Evolutionary conservation across 306 rosid genomes (phyloP).

Genomic region (Quercus bicolor): DNA sequence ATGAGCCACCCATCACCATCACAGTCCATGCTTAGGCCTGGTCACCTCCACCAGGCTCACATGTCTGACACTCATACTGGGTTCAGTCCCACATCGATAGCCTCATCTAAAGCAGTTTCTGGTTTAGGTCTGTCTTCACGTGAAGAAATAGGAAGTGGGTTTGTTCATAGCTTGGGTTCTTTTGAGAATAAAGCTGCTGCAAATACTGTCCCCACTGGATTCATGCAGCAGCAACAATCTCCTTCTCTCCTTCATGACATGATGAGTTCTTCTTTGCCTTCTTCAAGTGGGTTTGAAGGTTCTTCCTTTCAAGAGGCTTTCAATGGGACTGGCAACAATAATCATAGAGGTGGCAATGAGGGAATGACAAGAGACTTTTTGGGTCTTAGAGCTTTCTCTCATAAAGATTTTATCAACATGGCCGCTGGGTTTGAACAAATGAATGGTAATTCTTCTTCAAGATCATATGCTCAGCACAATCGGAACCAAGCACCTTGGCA

Average conservation of each 20-base stretch:
- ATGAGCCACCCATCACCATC: slow-evolving; percentile 28
- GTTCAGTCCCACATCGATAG: not conserved
- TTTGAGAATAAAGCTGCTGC: slow-evolving; percentile 39
- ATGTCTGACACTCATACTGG: slow-evolving; percentile 2
- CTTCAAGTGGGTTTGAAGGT: slow-evolving; percentile 19
- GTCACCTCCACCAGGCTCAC: slow-evolving; percentile 22
- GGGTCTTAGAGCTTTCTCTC: slow-evolving; percentile 53
- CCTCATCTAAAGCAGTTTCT: slow-evolving; percentile 22
- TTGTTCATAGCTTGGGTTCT: slow-evolving; percentile 26
- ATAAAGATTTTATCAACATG: slow-evolving; percentile 35
- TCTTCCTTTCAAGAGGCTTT: slow-evolving; percentile 33
- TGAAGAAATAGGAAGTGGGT: slow-evolving; percentile 35
- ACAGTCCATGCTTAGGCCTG: slow-evolving; percentile 26
- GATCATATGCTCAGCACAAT: slow-evolving; percentile 31
- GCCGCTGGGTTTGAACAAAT: slow-evolving; percentile 44
- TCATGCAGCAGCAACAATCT: slow-evolving; percentile 11
- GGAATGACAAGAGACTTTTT: slow-evolving; percentile 70
- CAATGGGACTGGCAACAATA: slow-evolving; percentile 26
- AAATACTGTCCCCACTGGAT: not conserved
- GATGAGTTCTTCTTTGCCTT: slow-evolving; percentile 31
- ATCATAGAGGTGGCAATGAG: slow-evolving; percentile 9
- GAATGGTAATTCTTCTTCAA: slow-evolving; percentile 24
- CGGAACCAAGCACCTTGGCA: slow-evolving; percentile 53
- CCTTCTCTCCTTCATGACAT: slow-evolving; percentile 43
- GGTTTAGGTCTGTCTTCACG: slow-evolving; percentile 33